Conservation (phyloP, 345 rosid species). For the Cochlearia excelsa region DNA sequence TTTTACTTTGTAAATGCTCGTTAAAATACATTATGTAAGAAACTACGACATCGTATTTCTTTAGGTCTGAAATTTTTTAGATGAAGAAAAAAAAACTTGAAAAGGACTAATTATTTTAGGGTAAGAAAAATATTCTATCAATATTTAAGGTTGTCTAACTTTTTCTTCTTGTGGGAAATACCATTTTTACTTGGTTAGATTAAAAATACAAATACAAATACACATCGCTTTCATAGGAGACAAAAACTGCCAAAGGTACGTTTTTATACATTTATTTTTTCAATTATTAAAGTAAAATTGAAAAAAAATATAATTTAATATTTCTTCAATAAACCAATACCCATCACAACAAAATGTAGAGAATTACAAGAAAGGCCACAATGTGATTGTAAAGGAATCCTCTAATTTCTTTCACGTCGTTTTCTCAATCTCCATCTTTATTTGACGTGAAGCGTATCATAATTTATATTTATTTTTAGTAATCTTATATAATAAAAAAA, state of each 20-base stretch:
- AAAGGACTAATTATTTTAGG: conserved; percentile 6
- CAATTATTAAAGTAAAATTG: conserved; percentile 12
- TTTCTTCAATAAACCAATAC: too few species aligned
- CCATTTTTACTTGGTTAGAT: not conserved
- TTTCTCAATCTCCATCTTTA: conserved; percentile 14
- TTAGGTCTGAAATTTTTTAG: too few species aligned
- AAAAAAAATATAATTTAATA: not conserved
- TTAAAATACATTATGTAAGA: too few species aligned
- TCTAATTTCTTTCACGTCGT: conserved; percentile 22
- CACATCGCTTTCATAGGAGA: conserved; percentile 4
- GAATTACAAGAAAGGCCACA: too few species aligned
- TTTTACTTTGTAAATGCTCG: too few species aligned
- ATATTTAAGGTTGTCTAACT: conserved; percentile 29
- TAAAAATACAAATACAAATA: not conserved
- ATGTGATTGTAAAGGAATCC: conserved; percentile 3
- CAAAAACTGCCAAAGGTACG: conserved; percentile 28
- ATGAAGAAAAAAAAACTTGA: not conserved
- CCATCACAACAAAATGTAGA: too few species aligned
- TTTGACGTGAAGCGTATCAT: conserved; percentile 7
- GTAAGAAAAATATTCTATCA: conserved; percentile 18
- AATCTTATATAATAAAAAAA: not conserved
- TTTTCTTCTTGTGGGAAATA: conserved; percentile 29
- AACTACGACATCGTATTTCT: too few species aligned
- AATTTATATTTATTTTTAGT: too few species aligned
- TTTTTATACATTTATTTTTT: conserved; percentile 7